Evolutionary conservation across 1,284 basidiomycete genomes (phyloP).

Genomic region (Athelia psychrophila): DNA sequence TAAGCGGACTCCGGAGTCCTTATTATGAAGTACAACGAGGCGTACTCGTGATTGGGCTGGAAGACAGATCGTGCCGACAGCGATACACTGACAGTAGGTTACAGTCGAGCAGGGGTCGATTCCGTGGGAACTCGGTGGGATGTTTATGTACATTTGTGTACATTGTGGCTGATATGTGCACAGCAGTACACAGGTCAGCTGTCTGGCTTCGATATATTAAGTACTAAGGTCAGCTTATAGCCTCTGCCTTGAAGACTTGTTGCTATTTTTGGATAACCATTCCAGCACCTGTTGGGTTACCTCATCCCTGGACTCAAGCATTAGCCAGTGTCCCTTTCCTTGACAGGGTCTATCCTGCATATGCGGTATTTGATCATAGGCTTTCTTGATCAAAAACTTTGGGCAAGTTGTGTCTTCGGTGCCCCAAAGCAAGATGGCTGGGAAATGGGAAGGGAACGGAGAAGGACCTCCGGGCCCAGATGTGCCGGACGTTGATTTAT

Average conservation of each 20-base stretch:
- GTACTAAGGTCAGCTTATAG: background rate
- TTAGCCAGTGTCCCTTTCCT: conserved; percentile 63
- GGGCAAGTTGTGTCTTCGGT: conserved; percentile 44
- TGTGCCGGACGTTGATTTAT: conserved; percentile 5
- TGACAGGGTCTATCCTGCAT: conserved; percentile 49
- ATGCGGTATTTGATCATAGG: conserved; percentile 43
- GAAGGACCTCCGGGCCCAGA: conserved; percentile 29
- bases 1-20: background rate
- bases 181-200: no score
- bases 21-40: background rate
- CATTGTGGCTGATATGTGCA: background rate
- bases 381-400: conserved; percentile 33
- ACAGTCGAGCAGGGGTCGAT: conserved; percentile 13
- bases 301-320: conserved; percentile 54
- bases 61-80: background rate
- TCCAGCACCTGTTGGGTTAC: conserved; percentile 42
- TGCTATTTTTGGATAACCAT: conserved; percentile 36
- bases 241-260: background rate
- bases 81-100: conserved; percentile 5
- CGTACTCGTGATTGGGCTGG: background rate
- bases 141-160: background rate
- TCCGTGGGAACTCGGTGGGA: background rate
- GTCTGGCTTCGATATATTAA: background rate
- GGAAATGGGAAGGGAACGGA: conserved; percentile 42
- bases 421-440: conserved; percentile 62